Conservation (phyloP, 495 filamentous ascomycete genomes). For the Evernia prunastri region DNA sequence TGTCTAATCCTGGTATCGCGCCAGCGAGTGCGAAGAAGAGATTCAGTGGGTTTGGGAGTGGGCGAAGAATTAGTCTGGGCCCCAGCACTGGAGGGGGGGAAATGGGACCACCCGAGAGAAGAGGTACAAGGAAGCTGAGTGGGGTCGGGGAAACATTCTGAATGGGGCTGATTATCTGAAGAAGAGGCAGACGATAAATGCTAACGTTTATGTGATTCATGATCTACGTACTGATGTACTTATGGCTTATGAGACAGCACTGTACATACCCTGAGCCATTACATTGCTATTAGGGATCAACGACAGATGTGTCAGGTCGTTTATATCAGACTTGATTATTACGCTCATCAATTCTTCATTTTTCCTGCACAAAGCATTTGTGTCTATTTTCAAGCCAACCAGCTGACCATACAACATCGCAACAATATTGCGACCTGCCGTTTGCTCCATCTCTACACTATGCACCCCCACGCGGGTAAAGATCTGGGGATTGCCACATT, state of each 20-base stretch:
- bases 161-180: conserved; percentile 4
- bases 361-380: background rate
- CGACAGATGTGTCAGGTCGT: background rate
- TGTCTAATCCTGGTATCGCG: conserved; percentile 40
- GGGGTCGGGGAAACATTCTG: conserved; percentile 66
- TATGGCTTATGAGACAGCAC: conserved; percentile 10
- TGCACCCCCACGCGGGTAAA: no score
- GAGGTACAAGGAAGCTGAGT: conserved; percentile 42
- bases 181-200: background rate
- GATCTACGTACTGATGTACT: conserved; percentile 17
- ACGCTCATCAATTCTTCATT: background rate
- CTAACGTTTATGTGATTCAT: conserved; percentile 9
- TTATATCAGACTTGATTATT: background rate
- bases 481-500: no score
- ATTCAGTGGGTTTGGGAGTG: conserved; percentile 21
- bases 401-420: no score
- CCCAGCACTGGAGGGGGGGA: conserved; percentile 42
- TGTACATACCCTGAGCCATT: background rate
- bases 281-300: background rate
- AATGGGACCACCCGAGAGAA: conserved; percentile 48
- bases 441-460: no score
- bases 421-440: no score
- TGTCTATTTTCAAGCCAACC: background rate
- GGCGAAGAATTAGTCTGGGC: conserved; percentile 44
- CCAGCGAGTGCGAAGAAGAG: conserved; percentile 43